Base-by-base conservation (phyloP, 1,139 yeast species). In the Sugiyamaella sp. region DNA sequence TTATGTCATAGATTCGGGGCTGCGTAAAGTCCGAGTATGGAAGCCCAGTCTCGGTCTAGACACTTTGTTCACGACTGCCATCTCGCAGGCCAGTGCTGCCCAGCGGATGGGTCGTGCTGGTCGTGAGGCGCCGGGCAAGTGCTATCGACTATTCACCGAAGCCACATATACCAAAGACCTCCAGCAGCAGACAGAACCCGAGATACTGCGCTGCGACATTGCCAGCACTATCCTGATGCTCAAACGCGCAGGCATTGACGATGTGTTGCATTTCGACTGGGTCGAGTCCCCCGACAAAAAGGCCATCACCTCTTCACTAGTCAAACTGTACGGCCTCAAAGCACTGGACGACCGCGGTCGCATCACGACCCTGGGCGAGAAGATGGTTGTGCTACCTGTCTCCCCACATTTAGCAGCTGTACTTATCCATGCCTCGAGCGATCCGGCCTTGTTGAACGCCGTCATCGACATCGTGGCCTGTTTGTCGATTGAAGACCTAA, bases 41-140 rank as follows among this genome's bases (percentile, higher is more conserved):
- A 82, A 93, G 63, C 96, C 93, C 64, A 90, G 86, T 63, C 74
- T 91, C 41, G 98, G 98, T 0, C 78, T 93, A 44, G 95, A 97
- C 10, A 88, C 98, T 0, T 79, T 93, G 66, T 74, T 91, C 49
- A 90, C 97, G 0, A 89, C 95, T 0, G 93, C 99, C 1, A 85
- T 95, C 17, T 90, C 98, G 0, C 90, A 88, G 66, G 96, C 98
- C 0, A 87, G 96, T 40, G 99, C 99, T 0, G 81, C 86, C 43
- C 99, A 93, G 74, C 79, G 99, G 71, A 85, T 95, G 55, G 99
- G 99, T 69, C 88, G 99, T 78, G 99, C 99, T 24, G 99, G 99
- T 61, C 89, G 99, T 81, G 98, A 93, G 73, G 79, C 82, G 5
- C 82, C 87, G 41, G 99, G 99, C 50, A 93, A 91, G 69, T 90